phyloP scores from a whole-genome alignment of 1,284 basidiomycete species.

The Dichomitus squalens region DNA sequence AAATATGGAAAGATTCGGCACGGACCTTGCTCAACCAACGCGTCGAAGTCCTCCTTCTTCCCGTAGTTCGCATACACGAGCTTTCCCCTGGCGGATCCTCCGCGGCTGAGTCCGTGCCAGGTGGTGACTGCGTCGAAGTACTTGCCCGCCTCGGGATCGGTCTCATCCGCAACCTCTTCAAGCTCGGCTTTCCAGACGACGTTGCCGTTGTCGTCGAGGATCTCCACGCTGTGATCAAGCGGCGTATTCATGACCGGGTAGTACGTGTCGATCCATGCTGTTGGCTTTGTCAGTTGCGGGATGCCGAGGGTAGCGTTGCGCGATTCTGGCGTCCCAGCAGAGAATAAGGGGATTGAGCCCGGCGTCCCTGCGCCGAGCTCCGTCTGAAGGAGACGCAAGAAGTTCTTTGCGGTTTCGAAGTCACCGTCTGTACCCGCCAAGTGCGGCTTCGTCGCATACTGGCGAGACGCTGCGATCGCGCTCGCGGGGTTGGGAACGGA shows the following conservation, averaged over 20 bases:
- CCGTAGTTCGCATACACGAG: slow-evolving; percentile 87
- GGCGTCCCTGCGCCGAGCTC: slow-evolving; percentile 56
- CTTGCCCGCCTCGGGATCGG: slow-evolving; percentile 64
- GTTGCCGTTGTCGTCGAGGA: slow-evolving; percentile 56
- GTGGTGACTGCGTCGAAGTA: slow-evolving; percentile 60
- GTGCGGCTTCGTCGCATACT: slow-evolving; percentile 70
- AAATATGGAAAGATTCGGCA: background rate
- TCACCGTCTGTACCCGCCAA: slow-evolving; percentile 71
- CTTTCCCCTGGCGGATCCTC: slow-evolving; percentile 65
- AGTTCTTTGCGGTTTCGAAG: slow-evolving; percentile 62
- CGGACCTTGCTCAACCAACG: slow-evolving; percentile 30
- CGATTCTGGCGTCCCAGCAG: slow-evolving; percentile 66
- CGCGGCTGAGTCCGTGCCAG: slow-evolving; percentile 72
- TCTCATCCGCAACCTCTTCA: slow-evolving; percentile 64
- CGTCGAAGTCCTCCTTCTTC: slow-evolving; percentile 53
- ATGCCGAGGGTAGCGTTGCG: slow-evolving; percentile 64
- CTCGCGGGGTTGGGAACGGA: slow-evolving; percentile 57
- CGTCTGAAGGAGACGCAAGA: slow-evolving; percentile 64
- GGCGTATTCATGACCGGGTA: slow-evolving; percentile 84
- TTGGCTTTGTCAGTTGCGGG: slow-evolving; percentile 48
- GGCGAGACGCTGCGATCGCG: slow-evolving; percentile 57
- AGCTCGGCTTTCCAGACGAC: slow-evolving; percentile 69
- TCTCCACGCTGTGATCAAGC: slow-evolving; percentile 61
- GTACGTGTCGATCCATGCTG: slow-evolving; percentile 82
- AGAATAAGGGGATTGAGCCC: slow-evolving; percentile 54